phyloP scores from a whole-genome alignment of 768 basidiomycete species.

The Exidia glandulosa region DNA sequence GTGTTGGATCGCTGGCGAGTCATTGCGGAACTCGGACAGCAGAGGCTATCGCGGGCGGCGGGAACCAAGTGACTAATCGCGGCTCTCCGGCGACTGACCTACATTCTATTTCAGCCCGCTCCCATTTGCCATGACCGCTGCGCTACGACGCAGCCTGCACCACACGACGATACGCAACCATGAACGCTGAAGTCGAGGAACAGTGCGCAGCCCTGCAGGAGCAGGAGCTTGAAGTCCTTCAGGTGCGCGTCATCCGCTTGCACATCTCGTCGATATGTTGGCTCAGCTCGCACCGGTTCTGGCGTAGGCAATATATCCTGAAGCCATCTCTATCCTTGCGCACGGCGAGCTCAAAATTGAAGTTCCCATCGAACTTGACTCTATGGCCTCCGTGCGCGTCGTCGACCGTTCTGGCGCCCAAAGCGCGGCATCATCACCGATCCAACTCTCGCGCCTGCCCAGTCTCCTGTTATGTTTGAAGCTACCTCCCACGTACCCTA shows the following conservation, averaged over 20 bases:
- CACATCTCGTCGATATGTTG: background rate
- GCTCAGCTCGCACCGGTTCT: background rate
- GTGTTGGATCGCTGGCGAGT: no score
- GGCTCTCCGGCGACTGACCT: no score
- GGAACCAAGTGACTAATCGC: no score
- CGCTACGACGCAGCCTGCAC: background rate
- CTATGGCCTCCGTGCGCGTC: slow-evolving; percentile 30
- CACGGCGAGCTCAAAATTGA: slow-evolving; percentile 42
- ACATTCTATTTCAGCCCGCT: no score
- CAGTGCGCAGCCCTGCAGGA: slow-evolving; percentile 3
- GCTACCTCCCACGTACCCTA: slow-evolving; percentile 46
- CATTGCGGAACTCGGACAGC: no score
- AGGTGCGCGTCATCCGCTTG: slow-evolving; percentile 28
- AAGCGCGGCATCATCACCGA: slow-evolving; percentile 16
- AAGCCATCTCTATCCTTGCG: slow-evolving; percentile 35
- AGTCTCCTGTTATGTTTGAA: slow-evolving; percentile 47
- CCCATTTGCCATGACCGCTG: no score
- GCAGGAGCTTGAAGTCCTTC: slow-evolving; percentile 54
- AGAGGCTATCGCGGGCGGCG: no score
- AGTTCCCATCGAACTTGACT: slow-evolving; percentile 51
- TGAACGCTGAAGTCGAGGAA: background rate
- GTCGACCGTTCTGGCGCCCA: slow-evolving; percentile 5
- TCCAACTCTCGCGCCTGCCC: slow-evolving; percentile 40
- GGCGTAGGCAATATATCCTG: slow-evolving; percentile 65
- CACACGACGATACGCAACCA: background rate